phyloP scores from a whole-genome alignment of 148 eudicot genomes.

The Rhododendron molle region DNA sequence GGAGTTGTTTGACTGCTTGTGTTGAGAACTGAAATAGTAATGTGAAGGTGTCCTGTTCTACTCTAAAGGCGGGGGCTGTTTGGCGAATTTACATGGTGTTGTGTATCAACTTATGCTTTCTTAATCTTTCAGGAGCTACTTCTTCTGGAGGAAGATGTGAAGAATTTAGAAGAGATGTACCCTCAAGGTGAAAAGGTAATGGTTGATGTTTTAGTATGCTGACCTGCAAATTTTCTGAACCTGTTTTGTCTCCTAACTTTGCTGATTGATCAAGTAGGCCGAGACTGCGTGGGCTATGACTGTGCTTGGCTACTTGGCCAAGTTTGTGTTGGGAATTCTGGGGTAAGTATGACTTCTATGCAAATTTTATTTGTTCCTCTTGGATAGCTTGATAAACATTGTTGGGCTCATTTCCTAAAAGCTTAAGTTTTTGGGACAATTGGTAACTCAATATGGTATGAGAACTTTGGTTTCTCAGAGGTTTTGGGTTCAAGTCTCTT shows the following conservation, averaged over 20 bases:
- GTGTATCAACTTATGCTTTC: slow-evolving; percentile 11
- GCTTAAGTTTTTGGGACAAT: not conserved
- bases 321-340: slow-evolving; percentile 73
- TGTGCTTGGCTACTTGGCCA: slow-evolving; percentile 94
- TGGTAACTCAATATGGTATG: not conserved
- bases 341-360: slow-evolving; percentile 47
- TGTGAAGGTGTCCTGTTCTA: not conserved
- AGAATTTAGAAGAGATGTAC: slow-evolving; percentile 97
- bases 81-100: not conserved
- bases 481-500: not conserved
- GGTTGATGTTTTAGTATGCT: slow-evolving; percentile 8
- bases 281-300: slow-evolving; percentile 98
- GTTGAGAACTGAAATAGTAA: not conserved
- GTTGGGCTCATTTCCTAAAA: not conserved
- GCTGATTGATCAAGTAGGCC: slow-evolving; percentile 49
- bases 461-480: not conserved
- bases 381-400: not conserved
- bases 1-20: not conserved
- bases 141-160: slow-evolving; percentile 89
- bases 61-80: not conserved
- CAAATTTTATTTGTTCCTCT: not conserved
- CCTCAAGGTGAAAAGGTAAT: slow-evolving; percentile 99
- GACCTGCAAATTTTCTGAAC: slow-evolving; percentile 1
- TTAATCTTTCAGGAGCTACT: slow-evolving; percentile 64
- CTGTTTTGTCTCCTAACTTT: slow-evolving; percentile 4